phyloP scores from a whole-genome alignment of 2,329 filamentous ascomycete genomes.

The Purpureocillium takamizusanense region DNA sequence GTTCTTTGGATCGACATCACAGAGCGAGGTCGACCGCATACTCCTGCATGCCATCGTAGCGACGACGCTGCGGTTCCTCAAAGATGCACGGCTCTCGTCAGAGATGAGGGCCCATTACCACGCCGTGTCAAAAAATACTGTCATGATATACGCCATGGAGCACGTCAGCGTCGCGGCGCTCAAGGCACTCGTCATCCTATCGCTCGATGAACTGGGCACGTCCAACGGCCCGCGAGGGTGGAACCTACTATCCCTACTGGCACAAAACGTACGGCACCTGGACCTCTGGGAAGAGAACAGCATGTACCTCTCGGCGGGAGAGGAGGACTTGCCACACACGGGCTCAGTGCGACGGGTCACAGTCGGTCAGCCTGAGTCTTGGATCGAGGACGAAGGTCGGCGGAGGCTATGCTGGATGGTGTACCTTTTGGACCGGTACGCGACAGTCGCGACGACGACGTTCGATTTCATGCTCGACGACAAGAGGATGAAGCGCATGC shows the following conservation, averaged over 20 bases:
- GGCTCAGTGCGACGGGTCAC: slow-evolving; percentile 25
- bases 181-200: slow-evolving; percentile 30
- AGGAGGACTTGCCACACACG: slow-evolving; percentile 20
- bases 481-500: slow-evolving; percentile 25
- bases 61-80: slow-evolving; percentile 31
- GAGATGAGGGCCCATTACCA: slow-evolving; percentile 30
- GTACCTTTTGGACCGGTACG: slow-evolving; percentile 33
- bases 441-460: slow-evolving; percentile 29
- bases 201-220: slow-evolving; percentile 30
- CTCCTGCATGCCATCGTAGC: slow-evolving; percentile 34
- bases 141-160: slow-evolving; percentile 33
- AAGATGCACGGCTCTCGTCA: slow-evolving; percentile 25
- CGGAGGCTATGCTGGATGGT: slow-evolving; percentile 35
- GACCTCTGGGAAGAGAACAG: slow-evolving; percentile 29
- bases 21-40: slow-evolving; percentile 29
- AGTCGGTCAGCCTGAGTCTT: slow-evolving; percentile 27
- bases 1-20: slow-evolving; percentile 30
- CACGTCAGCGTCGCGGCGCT: slow-evolving; percentile 28
- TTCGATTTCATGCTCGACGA: slow-evolving; percentile 34
- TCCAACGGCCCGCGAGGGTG: slow-evolving; percentile 32
- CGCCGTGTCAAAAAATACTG: slow-evolving; percentile 25
- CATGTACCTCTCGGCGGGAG: slow-evolving; percentile 23
- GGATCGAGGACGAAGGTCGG: slow-evolving; percentile 35
- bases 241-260: slow-evolving; percentile 29
- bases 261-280: slow-evolving; percentile 29